A percentile compares a stretch with the other conserved stretches of the same genome.
Conservation (phyloP, 148 eudicot genomes). For the Limonium bicolor region DNA sequence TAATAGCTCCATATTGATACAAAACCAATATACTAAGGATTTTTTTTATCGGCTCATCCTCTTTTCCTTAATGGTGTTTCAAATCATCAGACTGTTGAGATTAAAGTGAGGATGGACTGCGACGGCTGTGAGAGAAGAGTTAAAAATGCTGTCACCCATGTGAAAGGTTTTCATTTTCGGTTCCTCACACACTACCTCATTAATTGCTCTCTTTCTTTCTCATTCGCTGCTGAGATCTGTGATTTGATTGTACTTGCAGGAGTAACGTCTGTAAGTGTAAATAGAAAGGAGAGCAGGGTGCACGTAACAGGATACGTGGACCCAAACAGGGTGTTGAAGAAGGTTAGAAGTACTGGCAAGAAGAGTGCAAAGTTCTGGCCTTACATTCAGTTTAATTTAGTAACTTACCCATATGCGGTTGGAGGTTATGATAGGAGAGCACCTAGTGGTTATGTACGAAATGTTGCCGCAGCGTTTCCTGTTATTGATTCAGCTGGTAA, state of each 20-base stretch:
- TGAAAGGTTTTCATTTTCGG: conserved; percentile 40
- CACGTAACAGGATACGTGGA: conserved; percentile 64
- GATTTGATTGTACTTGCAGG: not conserved
- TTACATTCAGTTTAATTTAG: conserved; percentile 60
- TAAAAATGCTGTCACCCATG: conserved; percentile 38
- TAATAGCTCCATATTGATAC: too few species aligned
- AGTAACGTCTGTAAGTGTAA: conserved; percentile 48
- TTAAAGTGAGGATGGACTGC: conserved; percentile 82
- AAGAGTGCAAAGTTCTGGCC: conserved; percentile 88
- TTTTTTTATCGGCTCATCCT: not conserved
- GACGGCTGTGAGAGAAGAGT: conserved; percentile 89
- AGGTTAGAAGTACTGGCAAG: conserved; percentile 67
- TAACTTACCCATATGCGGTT: conserved; percentile 34
- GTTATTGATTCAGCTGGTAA: not conserved
- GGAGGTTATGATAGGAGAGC: conserved; percentile 82
- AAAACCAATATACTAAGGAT: too few species aligned
- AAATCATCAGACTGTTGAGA: conserved; percentile 51
- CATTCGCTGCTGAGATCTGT: not conserved
- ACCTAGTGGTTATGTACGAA: conserved; percentile 59
- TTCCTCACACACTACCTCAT: not conserved
- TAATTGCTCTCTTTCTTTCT: not conserved
- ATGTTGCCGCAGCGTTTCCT: conserved; percentile 43
- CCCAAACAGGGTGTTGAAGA: conserved; percentile 57
- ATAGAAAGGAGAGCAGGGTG: conserved; percentile 53
- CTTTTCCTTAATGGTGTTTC: not conserved